Conservation (phyloP, 345 rosid genomes). For the Salix suchowensis region DNA sequence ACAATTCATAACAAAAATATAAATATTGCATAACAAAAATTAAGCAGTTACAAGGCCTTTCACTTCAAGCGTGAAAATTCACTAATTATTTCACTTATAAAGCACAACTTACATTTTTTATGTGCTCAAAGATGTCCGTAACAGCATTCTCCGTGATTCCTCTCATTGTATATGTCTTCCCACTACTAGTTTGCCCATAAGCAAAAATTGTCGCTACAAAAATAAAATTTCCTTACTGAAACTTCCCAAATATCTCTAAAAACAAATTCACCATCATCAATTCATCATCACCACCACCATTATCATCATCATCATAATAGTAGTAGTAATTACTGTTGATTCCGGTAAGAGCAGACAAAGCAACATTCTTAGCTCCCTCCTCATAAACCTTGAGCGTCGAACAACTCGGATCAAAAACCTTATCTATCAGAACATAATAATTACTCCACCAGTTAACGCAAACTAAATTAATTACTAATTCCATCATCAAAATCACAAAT, state of each 20-base stretch:
- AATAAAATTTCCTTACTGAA: neutral
- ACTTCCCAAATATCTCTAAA: no score
- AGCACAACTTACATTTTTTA: slow-evolving; percentile 46
- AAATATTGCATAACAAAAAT: neutral
- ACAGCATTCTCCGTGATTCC: slow-evolving; percentile 80
- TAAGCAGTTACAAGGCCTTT: neutral
- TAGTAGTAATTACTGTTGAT: slow-evolving; percentile 55
- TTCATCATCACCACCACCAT: no score
- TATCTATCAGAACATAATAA: slow-evolving; percentile 41
- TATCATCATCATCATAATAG: neutral
- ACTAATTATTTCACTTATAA: neutral
- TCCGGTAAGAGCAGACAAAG: slow-evolving; percentile 82
- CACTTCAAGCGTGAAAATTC: neutral
- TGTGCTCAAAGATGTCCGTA: slow-evolving; percentile 66
- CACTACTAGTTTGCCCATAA: slow-evolving; percentile 92
- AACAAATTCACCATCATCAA: no score
- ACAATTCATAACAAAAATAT: no score
- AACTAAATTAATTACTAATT: neutral
- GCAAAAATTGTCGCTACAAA: slow-evolving; percentile 84
- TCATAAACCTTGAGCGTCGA: slow-evolving; percentile 70
- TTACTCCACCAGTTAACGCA: neutral
- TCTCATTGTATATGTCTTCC: slow-evolving; percentile 89
- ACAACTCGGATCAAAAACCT: slow-evolving; percentile 64
- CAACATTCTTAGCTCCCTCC: slow-evolving; percentile 90
- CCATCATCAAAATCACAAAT: neutral